Evolutionary conservation across 345 rosid genomes (phyloP).

Genomic region (Sisymbrium irio): DNA sequence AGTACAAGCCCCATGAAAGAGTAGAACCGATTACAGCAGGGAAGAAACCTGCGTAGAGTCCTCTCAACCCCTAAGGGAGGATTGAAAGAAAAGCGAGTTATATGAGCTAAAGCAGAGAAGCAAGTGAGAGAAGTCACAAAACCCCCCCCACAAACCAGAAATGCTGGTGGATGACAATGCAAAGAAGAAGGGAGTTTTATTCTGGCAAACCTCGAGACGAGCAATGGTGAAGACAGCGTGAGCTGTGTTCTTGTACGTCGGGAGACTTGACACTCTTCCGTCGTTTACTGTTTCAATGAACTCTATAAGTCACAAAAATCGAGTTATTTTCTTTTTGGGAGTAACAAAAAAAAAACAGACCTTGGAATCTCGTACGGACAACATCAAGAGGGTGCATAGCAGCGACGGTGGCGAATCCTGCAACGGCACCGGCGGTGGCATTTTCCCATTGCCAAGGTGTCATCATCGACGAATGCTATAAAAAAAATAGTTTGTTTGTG

Average conservation of each 20-base stretch:
- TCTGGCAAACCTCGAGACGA: slow-evolving; percentile 60
- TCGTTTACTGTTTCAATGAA: slow-evolving; percentile 71
- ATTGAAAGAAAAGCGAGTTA: not conserved
- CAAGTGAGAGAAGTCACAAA: too few relatives aligned
- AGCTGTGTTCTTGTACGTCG: slow-evolving; percentile 73
- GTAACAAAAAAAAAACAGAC: too few relatives aligned
- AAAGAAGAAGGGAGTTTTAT: too few relatives aligned
- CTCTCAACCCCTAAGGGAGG: slow-evolving; percentile 66
- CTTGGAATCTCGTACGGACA: slow-evolving; percentile 93
- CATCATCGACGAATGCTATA: too few relatives aligned
- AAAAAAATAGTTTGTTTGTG: too few relatives aligned
- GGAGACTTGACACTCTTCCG: slow-evolving; percentile 61
- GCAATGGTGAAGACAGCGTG: slow-evolving; percentile 75
- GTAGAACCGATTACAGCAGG: slow-evolving; percentile 91
- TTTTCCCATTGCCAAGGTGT: slow-evolving; percentile 74
- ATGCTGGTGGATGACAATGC: not conserved
- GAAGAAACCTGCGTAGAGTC: slow-evolving; percentile 82
- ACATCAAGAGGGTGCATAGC: slow-evolving; percentile 95
- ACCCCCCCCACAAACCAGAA: too few relatives aligned
- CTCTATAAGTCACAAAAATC: too few relatives aligned
- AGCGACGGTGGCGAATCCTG: too few relatives aligned
- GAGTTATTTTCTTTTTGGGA: too few relatives aligned
- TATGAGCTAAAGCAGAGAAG: not conserved
- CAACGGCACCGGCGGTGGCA: slow-evolving; percentile 85
- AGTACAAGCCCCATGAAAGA: slow-evolving; percentile 84